Evolutionary conservation across 176 grass and related monocot species (phyloP).

Genomic region (Tillandsia fasciculata): DNA sequence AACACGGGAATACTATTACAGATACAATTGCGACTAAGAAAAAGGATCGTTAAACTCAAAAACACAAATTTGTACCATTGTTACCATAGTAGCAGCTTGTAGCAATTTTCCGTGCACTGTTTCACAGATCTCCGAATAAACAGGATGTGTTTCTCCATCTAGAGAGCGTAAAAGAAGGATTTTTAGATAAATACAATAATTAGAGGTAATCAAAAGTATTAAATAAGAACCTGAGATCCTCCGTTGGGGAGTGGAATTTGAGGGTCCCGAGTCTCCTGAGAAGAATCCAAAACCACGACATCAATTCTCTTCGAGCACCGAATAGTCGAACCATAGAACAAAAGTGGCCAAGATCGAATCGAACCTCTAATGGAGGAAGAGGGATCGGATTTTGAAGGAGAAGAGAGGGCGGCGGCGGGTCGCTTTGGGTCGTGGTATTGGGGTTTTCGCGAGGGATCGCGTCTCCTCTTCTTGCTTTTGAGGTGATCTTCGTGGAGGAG

Average conservation of each 20-base stretch:
- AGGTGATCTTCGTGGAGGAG: constrained; percentile 31
- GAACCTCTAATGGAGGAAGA: neutral
- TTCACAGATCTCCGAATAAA: constrained; percentile 33
- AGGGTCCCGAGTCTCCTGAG: neutral
- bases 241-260: neutral
- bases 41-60: neutral
- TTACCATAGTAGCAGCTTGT: constrained; percentile 14
- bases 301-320: neutral
- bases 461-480: constrained; percentile 18
- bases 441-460: neutral
- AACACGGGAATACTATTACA: neutral
- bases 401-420: constrained; percentile 6
- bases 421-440: constrained; percentile 19
- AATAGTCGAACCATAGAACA: neutral
- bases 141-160: constrained; percentile 42
- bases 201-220: neutral
- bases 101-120: constrained; percentile 31
- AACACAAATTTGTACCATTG: neutral
- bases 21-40: neutral
- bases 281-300: constrained; percentile 1
- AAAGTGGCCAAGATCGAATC: neutral
- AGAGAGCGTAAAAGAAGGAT: neutral
- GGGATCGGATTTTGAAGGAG: constrained; percentile 1
- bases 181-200: too few species aligned
- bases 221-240: neutral